Percentiles rank a stretch among this genome's conserved stretches.
These are phyloP conservation scores for Pestalotiopsis fici DNA, from an alignment of 2,329 filamentous ascomycete species.

Conservation along the genomic window DNA sequence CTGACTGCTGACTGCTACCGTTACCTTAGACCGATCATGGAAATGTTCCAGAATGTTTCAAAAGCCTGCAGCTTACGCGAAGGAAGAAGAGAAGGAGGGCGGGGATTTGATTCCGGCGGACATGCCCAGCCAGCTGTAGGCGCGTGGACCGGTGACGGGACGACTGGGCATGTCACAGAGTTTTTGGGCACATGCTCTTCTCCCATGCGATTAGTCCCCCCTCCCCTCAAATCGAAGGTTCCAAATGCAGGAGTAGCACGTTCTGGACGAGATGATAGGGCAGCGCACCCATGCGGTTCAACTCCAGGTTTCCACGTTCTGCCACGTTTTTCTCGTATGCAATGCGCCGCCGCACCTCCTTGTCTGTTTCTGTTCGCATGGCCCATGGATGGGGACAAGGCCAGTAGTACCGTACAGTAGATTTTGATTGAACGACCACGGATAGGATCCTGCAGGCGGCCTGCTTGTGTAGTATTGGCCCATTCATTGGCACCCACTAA, in stretches of 20 bases:
- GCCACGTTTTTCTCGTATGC: conserved; percentile 9
- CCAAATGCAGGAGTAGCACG: not conserved
- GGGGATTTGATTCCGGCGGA: not conserved
- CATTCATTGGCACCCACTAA: no score
- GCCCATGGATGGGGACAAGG: not conserved
- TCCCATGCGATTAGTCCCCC: no score
- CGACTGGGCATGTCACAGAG: no score
- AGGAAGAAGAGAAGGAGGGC: not conserved
- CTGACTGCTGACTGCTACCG: not conserved
- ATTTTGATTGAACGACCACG: not conserved
- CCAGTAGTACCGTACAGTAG: not conserved
- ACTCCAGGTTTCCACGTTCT: conserved; percentile 1
- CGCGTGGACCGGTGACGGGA: no score
- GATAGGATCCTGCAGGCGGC: not conserved
- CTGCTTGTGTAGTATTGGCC: not conserved
- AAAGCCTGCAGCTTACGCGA: not conserved
- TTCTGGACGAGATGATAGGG: not conserved
- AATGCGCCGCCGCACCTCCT: not conserved
- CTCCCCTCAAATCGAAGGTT: not conserved
- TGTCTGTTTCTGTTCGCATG: not conserved
- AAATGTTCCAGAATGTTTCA: conserved; percentile 11
- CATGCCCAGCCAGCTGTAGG: not conserved
- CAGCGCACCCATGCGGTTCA: not conserved
- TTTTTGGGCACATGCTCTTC: no score
- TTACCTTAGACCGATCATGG: not conserved